Evolutionary conservation across 768 basidiomycete species (phyloP).

Genomic region (Mycena crocata): DNA sequence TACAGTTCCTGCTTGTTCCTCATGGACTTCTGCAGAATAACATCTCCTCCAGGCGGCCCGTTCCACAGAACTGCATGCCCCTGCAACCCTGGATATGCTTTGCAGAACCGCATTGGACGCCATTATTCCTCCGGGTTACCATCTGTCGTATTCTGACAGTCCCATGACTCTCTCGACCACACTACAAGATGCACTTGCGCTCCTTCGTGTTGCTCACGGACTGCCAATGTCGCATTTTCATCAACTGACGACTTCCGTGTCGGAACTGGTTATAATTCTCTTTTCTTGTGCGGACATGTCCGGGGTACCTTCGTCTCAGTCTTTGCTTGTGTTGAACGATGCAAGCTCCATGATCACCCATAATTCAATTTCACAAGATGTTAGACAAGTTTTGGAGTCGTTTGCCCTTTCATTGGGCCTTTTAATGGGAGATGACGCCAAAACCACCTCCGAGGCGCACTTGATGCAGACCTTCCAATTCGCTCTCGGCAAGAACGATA

Average conservation of each 20-base stretch:
- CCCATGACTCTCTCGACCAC: conserved; percentile 62
- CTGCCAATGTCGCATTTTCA: conserved; percentile 70
- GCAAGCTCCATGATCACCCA: conserved; percentile 66
- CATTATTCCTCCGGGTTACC: conserved; percentile 70
- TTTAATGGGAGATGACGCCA: conserved; percentile 75
- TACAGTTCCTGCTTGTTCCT: too few relatives aligned
- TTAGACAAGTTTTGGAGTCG: conserved; percentile 69
- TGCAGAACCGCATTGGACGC: conserved; percentile 73
- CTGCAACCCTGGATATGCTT: conserved; percentile 76
- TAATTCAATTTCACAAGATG: conserved; percentile 61
- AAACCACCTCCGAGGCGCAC: conserved; percentile 76
- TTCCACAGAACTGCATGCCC: conserved; percentile 71
- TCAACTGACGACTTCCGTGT: conserved; percentile 66
- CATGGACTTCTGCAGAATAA: too few relatives aligned
- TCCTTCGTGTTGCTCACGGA: conserved; percentile 68
- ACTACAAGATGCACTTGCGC: conserved; percentile 69
- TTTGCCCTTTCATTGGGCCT: conserved; percentile 70
- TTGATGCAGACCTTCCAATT: conserved; percentile 75
- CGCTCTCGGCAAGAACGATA: conserved; percentile 66
- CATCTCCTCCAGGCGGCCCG: conserved; percentile 72
- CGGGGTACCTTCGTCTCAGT: conserved; percentile 71
- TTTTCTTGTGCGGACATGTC: conserved; percentile 73
- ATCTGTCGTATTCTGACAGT: conserved; percentile 62
- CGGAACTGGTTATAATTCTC: conserved; percentile 72
- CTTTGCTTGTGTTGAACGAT: conserved; percentile 60